Conservation (phyloP, 306 rosid species). For the Canavalia gladiata region DNA sequence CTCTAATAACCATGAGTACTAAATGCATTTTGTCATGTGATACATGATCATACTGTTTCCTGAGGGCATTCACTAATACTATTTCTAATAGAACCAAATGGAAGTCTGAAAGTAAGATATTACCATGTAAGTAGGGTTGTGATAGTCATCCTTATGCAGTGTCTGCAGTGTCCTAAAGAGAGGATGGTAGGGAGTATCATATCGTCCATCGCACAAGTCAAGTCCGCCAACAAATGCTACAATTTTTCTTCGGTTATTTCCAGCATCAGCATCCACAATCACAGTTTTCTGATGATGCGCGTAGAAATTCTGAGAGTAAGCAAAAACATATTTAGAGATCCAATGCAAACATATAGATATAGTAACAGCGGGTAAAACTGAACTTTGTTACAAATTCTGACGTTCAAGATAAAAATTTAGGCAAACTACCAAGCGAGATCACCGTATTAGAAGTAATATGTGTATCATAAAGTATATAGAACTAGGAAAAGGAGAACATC, state of each 20-base stretch:
- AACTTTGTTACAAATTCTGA: slow-evolving; percentile 27
- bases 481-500: slow-evolving; percentile 15
- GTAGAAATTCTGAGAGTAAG: slow-evolving; percentile 49
- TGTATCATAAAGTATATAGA: slow-evolving; percentile 16
- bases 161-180: slow-evolving; percentile 80
- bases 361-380: slow-evolving; percentile 30
- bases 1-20: too few relatives aligned
- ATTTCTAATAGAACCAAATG: slow-evolving; percentile 38
- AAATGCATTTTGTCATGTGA: too few relatives aligned
- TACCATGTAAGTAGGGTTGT: slow-evolving; percentile 94
- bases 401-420: slow-evolving; percentile 17
- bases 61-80: too few relatives aligned
- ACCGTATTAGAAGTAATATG: slow-evolving; percentile 12
- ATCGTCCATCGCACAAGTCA: slow-evolving; percentile 96
- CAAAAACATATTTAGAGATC: slow-evolving; percentile 6
- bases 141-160: slow-evolving; percentile 90
- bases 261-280: slow-evolving; percentile 94
- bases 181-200: slow-evolving; percentile 86
- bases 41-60: too few relatives aligned
- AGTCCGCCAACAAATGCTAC: slow-evolving; percentile 97
- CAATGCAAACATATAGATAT: slow-evolving; percentile 9
- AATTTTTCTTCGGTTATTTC: slow-evolving; percentile 77
- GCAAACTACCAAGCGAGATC: slow-evolving; percentile 30
- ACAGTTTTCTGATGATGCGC: slow-evolving; percentile 99
- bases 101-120: slow-evolving; percentile 40